A percentile compares a stretch with the other conserved stretches of the same genome.
phyloP scores from a whole-genome alignment of 495 filamentous ascomycete genomes.

The Glonium stellatum region DNA sequence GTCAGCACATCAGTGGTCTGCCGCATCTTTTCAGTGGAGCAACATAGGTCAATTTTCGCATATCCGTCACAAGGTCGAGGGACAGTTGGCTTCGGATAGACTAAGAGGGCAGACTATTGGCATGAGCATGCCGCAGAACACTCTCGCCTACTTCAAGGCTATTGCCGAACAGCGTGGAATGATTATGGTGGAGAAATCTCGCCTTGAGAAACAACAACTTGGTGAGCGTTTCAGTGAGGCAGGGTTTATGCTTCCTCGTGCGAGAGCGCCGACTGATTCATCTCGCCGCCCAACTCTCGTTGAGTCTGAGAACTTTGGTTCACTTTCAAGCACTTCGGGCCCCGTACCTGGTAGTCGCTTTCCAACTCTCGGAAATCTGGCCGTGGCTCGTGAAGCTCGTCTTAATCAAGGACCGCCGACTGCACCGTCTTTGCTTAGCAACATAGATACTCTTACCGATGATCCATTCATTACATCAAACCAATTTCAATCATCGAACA shows the following conservation, averaged over 20 bases:
- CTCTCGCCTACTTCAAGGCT: constrained; percentile 33
- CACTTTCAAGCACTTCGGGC: constrained; percentile 13
- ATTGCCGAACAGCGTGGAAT: constrained; percentile 32
- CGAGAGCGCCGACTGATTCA: neutral
- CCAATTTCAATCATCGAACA: neutral
- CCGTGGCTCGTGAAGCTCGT: neutral
- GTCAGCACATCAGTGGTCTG: constrained; percentile 38
- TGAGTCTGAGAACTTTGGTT: constrained; percentile 8
- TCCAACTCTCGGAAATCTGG: neutral
- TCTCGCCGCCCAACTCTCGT: constrained; percentile 1
- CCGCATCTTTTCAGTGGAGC: constrained; percentile 28
- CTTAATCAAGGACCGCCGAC: neutral
- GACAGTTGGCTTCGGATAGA: constrained; percentile 32
- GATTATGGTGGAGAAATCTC: neutral
- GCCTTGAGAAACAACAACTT: constrained; percentile 2
- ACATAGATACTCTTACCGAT: neutral
- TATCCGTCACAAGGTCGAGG: constrained; percentile 34
- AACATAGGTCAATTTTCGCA: constrained; percentile 36
- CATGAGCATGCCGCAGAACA: constrained; percentile 27
- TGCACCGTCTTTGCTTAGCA: neutral
- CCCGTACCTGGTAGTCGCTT: constrained; percentile 1
- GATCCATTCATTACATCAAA: neutral
- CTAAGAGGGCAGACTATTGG: constrained; percentile 29
- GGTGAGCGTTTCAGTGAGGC: neutral
- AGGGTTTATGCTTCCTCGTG: neutral